Base-by-base conservation (phyloP, 2,329 filamentous ascomycete genomes). In the Ceratocystis cacaofunesta region DNA sequence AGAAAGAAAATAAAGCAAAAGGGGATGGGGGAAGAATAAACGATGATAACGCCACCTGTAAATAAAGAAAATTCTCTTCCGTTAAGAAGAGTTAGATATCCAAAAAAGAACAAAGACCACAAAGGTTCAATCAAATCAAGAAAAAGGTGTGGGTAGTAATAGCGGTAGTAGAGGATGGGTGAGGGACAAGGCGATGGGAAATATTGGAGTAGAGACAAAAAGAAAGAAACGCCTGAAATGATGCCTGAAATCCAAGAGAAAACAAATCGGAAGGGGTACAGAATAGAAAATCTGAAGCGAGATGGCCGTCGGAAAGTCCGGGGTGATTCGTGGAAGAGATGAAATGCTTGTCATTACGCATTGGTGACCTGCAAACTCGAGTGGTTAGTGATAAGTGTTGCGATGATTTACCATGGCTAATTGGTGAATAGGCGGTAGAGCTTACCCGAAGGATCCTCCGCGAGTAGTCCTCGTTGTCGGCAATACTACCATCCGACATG, bases 391-490 rank as follows among this genome's bases (percentile, higher is more conserved):
- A 57, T 15, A 12, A 32, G 17, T 17, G 25, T 5, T 28, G 22
- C 17, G 10, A 17, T 57, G 25, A 15, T 57, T 57, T 28, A 5
- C 22, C 2, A 15, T 30, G 15, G 50, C 1, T 12, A 7, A 12
- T 25, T 8, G 1, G 5, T 30, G 19, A 3, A 5, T 32, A 4
- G 5, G 46, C n/a, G 17, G 46, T 50, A 17, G 17, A 19, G 78
- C 83, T 70, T 82, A 95, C 92, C 85, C 95, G 89, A 73, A 97
- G 83, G 76, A 97, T 96, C 77, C 89, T 88, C 77, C 92, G 85
- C 69, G 92, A 96, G 78, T 96, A 97, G 75, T 97, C 92, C 76
- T 95, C 86, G 76, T 96, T 95, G 75, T 97, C 92, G 63, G 92
- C 92, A 75, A 97, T 96, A 76, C 92, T 96, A 70, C 92, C 92